phyloP scores from a whole-genome alignment of 306 rosid genomes.

The Medicago arabica region DNA sequence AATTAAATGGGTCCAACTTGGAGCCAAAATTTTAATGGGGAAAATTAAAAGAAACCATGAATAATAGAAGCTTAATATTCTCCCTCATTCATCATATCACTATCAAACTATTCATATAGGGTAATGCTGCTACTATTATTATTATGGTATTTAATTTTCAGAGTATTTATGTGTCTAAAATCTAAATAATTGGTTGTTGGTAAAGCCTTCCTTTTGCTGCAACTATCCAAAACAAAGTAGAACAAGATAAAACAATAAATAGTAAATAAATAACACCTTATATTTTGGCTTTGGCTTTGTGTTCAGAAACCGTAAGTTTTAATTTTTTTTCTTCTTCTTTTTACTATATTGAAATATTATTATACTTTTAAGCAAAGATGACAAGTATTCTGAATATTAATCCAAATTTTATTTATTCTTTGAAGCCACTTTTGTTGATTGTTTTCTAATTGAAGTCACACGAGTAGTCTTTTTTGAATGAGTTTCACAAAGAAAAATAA shows the following conservation, averaged over 20 bases:
- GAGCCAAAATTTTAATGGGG: too few species aligned
- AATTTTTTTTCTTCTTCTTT: neutral
- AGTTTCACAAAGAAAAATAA: conserved; percentile 47
- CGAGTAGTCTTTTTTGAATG: conserved; percentile 44
- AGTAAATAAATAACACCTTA: neutral
- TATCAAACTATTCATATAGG: conserved; percentile 18
- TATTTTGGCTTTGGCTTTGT: conserved; percentile 2
- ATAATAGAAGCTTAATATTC: conserved; percentile 34
- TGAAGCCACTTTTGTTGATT: conserved; percentile 77
- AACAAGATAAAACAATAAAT: neutral
- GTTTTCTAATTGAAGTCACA: conserved; percentile 47
- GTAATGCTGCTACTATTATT: neutral
- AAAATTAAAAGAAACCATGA: too few species aligned
- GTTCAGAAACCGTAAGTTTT: conserved; percentile 34
- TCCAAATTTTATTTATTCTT: conserved; percentile 53
- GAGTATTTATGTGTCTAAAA: too few species aligned
- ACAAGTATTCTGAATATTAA: conserved; percentile 31
- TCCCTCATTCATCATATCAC: conserved; percentile 47
- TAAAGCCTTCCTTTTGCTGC: conserved; percentile 51
- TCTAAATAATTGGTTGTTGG: conserved; percentile 49
- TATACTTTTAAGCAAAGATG: conserved; percentile 87
- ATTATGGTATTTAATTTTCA: neutral
- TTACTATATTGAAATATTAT: conserved; percentile 32
- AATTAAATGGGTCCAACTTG: too few species aligned
- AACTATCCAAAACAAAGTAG: conserved; percentile 29